phyloP scores from a whole-genome alignment of 805 yeast species.

The Lipomyces starkeyi region DNA sequence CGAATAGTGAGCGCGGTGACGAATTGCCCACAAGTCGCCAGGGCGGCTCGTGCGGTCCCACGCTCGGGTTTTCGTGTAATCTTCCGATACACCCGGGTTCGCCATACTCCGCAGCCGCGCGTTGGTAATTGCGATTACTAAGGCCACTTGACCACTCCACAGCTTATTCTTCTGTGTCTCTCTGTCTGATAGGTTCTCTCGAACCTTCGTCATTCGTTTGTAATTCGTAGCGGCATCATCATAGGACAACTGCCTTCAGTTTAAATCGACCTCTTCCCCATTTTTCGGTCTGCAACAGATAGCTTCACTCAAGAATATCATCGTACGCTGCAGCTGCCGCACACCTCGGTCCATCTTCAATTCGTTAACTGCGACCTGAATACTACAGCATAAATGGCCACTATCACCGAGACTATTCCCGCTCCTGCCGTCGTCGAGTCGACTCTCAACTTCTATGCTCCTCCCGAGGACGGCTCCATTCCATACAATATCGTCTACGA shows the following conservation, averaged over 20 bases:
- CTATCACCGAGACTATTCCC: constrained; percentile 29
- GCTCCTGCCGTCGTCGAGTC: constrained; percentile 17
- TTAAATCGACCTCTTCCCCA: neutral
- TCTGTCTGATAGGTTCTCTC: neutral
- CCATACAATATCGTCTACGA: constrained; percentile 42
- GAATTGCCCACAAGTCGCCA: no score
- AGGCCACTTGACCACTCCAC: neutral
- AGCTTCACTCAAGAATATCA: no score
- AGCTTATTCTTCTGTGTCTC: neutral
- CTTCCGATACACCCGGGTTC: no score
- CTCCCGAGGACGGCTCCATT: constrained; percentile 27
- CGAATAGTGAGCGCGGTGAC: no score
- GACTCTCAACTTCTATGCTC: constrained; percentile 27
- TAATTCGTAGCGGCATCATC: neutral
- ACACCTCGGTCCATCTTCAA: neutral
- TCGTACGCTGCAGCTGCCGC: neutral
- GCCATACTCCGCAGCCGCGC: no score
- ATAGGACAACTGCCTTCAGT: neutral
- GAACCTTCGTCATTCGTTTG: neutral
- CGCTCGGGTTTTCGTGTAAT: no score
- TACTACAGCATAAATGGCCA: constrained; percentile 18
- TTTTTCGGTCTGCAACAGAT: neutral
- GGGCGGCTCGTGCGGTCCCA: no score
- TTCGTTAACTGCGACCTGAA: neutral
- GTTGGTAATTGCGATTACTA: neutral